Conservation (phyloP, 2,329 filamentous ascomycete genomes). For the Helicocarpus griseus region DNA sequence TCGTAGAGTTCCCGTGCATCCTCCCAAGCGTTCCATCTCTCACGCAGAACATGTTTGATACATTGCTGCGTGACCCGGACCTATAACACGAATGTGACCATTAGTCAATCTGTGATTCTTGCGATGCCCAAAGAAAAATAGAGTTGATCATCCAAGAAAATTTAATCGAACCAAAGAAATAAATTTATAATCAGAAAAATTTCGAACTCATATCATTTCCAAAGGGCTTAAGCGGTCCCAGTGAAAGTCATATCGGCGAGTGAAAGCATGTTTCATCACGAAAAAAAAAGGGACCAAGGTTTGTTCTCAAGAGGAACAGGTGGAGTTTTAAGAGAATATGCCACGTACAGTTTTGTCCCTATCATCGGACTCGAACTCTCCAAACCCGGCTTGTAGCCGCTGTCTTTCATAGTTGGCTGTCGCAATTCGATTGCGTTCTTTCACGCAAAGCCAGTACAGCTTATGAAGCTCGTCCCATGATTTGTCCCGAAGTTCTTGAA, state of each 20-base stretch:
- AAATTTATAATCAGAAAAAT: constrained; percentile 11
- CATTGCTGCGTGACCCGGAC: constrained; percentile 65
- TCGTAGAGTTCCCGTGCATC: constrained; percentile 30
- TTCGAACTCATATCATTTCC: constrained; percentile 16
- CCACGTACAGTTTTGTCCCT: constrained; percentile 58
- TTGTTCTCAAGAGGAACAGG: not conserved
- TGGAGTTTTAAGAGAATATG: not conserved
- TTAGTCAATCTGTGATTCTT: constrained; percentile 3
- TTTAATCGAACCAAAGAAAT: constrained; percentile 4
- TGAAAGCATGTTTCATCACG: constrained; percentile 21
- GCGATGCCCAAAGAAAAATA: not conserved
- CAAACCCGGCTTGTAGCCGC: constrained; percentile 61
- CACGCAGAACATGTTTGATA: constrained; percentile 78
- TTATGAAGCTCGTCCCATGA: constrained; percentile 88
- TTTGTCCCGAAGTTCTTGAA: constrained; percentile 77
- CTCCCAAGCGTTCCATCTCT: constrained; percentile 76
- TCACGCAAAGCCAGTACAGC: constrained; percentile 90
- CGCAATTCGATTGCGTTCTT: constrained; percentile 81
- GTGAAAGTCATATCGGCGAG: constrained; percentile 23
- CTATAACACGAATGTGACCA: constrained; percentile 35
- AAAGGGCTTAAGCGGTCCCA: constrained; percentile 19
- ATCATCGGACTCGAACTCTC: constrained; percentile 54
- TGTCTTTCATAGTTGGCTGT: constrained; percentile 63
- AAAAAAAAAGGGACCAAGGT: not conserved
- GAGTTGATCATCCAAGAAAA: not conserved